Base-by-base conservation (phyloP, 352 stramenopile genomes). In the Phytophthora podocarpi region DNA sequence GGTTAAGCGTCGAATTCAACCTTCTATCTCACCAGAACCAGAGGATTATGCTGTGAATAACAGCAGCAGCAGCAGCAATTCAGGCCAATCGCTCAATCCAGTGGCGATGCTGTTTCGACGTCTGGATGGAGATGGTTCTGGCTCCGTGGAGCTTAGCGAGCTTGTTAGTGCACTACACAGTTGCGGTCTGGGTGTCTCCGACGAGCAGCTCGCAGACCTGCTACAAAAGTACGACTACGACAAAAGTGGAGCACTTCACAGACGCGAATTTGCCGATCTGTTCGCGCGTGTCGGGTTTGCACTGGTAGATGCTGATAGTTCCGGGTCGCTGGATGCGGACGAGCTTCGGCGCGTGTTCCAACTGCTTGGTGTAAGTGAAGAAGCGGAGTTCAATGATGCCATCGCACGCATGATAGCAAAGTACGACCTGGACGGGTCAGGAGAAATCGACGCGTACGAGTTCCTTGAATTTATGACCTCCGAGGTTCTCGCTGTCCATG, bases 391-490 rank as follows among this genome's bases (percentile, higher is more conserved):
- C 1, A 67, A 84, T 20, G 76, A 89, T 30, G 37, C 54, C 0
- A 59, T 70, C 11, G 55, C 60, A 13, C 52, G 46, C 3, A 83
- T 87, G 78, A 72, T 91, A 13, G 63, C 72, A 0, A 74, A 75
- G 15, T 91, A 93, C 47, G 84, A 93, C 48, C 35, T 93, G 3
- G 76, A 89, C 49, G 76, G 70, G 16, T 89, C 77, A n/a, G 84
- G 84, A 6, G 83, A 86, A 55, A 89, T 93, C 28, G 84, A 91
- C 27, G 74, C 79, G 37, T 63, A 80, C 30, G 84, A 93, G 26
- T 91, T 93, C 18, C 61, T 93, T 24, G 78, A 90, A 28, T 89
- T 91, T 35, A 89, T 93, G 77, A 87, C 79, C 36, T 68, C 57
- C 2, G 74, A 88, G 27, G 35, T 90, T 1, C 48, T 85, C 1